Evolutionary conservation across 192 early-diverging fungal species (phyloP).

Genomic region (Umbelopsis sp.): DNA sequence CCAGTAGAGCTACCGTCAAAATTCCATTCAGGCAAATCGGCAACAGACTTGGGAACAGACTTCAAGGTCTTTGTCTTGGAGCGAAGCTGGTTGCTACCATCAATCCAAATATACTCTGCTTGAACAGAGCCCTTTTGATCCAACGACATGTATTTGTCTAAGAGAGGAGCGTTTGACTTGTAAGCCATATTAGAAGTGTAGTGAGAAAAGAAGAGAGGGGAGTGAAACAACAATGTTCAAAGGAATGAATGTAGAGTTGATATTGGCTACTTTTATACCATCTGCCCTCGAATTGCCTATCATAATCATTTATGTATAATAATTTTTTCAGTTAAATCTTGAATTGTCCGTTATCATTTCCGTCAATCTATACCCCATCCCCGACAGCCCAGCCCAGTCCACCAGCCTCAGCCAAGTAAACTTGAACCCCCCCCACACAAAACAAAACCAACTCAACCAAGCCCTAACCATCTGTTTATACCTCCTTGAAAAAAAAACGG

Average conservation of each 20-base stretch:
- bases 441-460: no score
- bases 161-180: slow-evolving; percentile 37
- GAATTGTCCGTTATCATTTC: slow-evolving; percentile 17
- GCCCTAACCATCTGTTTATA: neutral
- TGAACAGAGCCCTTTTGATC: slow-evolving; percentile 51
- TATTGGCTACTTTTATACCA: neutral
- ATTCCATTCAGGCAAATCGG: slow-evolving; percentile 56
- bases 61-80: slow-evolving; percentile 52
- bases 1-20: slow-evolving; percentile 59
- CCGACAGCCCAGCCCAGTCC: neutral
- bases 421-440: no score
- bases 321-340: slow-evolving; percentile 13
- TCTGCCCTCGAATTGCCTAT: slow-evolving; percentile 11
- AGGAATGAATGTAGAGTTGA: neutral
- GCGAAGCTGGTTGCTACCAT: slow-evolving; percentile 47
- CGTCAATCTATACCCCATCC: slow-evolving; percentile 9
- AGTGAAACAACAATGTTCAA: neutral
- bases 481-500: no score
- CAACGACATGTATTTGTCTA: slow-evolving; percentile 50
- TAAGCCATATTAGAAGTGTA: slow-evolving; percentile 18
- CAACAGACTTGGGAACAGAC: slow-evolving; percentile 16
- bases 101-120: slow-evolving; percentile 61
- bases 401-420: neutral
- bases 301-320: neutral
- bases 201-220: neutral